Percentiles rank a stretch among this genome's conserved stretches.
Conservation (phyloP, 345 rosid genomes). For the Turnera subulata region DNA sequence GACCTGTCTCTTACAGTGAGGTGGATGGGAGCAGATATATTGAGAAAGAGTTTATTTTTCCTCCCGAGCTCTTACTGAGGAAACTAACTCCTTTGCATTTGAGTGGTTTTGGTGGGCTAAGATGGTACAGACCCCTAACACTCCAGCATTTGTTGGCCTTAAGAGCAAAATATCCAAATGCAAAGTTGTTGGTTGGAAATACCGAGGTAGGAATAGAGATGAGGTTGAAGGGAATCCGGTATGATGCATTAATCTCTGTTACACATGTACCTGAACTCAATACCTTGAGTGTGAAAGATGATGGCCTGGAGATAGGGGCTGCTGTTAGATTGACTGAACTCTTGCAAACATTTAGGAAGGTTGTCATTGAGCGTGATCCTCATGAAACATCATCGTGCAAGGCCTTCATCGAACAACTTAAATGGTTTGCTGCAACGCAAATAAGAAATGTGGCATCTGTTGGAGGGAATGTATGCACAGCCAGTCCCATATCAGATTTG, state of each 20-base stretch:
- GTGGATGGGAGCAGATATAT: conserved; percentile 67
- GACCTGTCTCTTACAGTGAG: conserved; percentile 58
- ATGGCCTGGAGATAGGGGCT: conserved; percentile 82
- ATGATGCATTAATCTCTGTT: conserved; percentile 61
- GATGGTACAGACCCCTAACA: conserved; percentile 67
- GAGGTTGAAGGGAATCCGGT: conserved; percentile 78
- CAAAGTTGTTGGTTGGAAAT: conserved; percentile 81
- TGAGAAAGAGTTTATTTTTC: conserved; percentile 82
- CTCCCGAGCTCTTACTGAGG: conserved; percentile 75
- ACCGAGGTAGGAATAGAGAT: conserved; percentile 90
- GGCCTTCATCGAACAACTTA: conserved; percentile 79
- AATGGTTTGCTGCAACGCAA: conserved; percentile 96
- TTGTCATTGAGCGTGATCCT: conserved; percentile 45
- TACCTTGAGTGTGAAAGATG: conserved; percentile 53
- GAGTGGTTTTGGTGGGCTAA: conserved; percentile 67
- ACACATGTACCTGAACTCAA: conserved; percentile 77
- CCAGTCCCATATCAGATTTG: conserved; percentile 96
- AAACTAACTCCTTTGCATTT: conserved; percentile 52
- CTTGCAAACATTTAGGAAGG: conserved; percentile 45
- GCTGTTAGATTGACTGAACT: conserved; percentile 80
- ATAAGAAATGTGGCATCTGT: conserved; percentile 89
- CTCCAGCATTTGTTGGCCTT: conserved; percentile 61
- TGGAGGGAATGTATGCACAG: conserved; percentile 94
- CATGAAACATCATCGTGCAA: conserved; percentile 76
- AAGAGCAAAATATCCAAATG: conserved; percentile 59